A percentile compares a stretch with the other conserved stretches of the same genome.
Evolutionary conservation across 345 rosid species (phyloP).

Genomic region (Gossypium longicalyx): DNA sequence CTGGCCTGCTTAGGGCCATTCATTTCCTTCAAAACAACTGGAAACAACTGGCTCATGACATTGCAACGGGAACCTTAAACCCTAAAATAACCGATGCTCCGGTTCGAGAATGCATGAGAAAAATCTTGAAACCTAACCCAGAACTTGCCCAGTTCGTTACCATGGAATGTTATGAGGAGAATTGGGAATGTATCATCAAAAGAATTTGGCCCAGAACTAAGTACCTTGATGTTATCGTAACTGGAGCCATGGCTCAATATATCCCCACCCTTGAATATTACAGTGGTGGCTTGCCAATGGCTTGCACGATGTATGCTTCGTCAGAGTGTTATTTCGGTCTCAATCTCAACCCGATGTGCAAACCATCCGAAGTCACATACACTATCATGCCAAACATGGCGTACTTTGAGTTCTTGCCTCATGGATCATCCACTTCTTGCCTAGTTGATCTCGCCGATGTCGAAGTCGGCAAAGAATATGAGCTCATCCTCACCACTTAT

Average conservation of each 20-base stretch:
- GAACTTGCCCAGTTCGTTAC: constrained; percentile 53
- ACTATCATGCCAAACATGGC: constrained; percentile 93
- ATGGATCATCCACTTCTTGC: constrained; percentile 22
- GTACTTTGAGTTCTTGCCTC: constrained; percentile 75
- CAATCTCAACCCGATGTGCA: constrained; percentile 69
- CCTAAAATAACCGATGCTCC: constrained; percentile 48
- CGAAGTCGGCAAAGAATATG: constrained; percentile 70
- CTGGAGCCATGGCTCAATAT: constrained; percentile 95
- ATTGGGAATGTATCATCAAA: constrained; percentile 65
- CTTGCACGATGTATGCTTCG: constrained; percentile 92
- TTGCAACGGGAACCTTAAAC: constrained; percentile 55
- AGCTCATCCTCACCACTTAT: constrained; percentile 73
- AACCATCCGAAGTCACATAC: constrained; percentile 79
- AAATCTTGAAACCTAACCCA: constrained; percentile 53
- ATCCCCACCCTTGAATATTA: constrained; percentile 83
- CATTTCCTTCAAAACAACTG: constrained; percentile 70
- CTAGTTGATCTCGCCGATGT: constrained; percentile 70
- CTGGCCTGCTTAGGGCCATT: constrained; percentile 81
- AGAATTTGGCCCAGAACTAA: constrained; percentile 86
- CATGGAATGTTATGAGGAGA: constrained; percentile 46
- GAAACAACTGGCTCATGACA: constrained; percentile 54
- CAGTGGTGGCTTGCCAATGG: constrained; percentile 69
- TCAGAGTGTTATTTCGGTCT: constrained; percentile 91
- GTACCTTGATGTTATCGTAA: constrained; percentile 89
- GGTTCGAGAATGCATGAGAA: constrained; percentile 35